A percentile compares a stretch with the other conserved stretches of the same genome.
phyloP scores from a whole-genome alignment of 805 yeast genomes.

The Debaryomyces prosopidis region DNA sequence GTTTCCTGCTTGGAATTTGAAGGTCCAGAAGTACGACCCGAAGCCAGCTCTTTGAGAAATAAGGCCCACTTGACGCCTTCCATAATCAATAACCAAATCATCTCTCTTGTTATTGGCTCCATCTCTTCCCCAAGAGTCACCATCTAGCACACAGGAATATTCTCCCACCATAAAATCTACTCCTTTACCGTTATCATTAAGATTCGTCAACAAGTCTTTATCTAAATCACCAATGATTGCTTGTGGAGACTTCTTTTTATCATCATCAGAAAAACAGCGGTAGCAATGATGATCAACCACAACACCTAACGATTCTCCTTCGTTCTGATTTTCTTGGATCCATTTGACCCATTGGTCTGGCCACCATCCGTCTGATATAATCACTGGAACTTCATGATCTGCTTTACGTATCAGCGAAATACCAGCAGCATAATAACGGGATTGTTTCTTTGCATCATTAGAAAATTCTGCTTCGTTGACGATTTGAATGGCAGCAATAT shows the following conservation, averaged over 20 bases:
- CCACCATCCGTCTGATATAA: slow-evolving; percentile 95
- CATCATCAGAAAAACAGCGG: slow-evolving; percentile 79
- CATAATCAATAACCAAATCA: slow-evolving; percentile 59
- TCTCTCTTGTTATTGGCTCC: slow-evolving; percentile 45
- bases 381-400: slow-evolving; percentile 62
- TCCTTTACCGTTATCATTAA: slow-evolving; percentile 41
- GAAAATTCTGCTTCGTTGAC: slow-evolving; percentile 81
- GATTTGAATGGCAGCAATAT: slow-evolving; percentile 79
- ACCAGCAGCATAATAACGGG: slow-evolving; percentile 66
- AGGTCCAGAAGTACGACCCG: slow-evolving; percentile 91
- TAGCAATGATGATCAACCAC: slow-evolving; percentile 85
- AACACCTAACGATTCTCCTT: slow-evolving; percentile 51
- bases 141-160: slow-evolving; percentile 84
- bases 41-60: slow-evolving; percentile 56
- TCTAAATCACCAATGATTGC: slow-evolving; percentile 61
- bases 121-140: slow-evolving; percentile 65
- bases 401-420: slow-evolving; percentile 55
- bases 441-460: slow-evolving; percentile 51
- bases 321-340: slow-evolving; percentile 46
- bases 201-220: slow-evolving; percentile 47
- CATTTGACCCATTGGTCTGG: slow-evolving; percentile 74
- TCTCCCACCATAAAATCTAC: slow-evolving; percentile 86
- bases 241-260: slow-evolving; percentile 63
- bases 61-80: slow-evolving; percentile 50
- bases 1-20: slow-evolving; percentile 79